phyloP scores from a whole-genome alignment of 2,329 filamentous ascomycete species.

The Incumbomyces lentus region DNA sequence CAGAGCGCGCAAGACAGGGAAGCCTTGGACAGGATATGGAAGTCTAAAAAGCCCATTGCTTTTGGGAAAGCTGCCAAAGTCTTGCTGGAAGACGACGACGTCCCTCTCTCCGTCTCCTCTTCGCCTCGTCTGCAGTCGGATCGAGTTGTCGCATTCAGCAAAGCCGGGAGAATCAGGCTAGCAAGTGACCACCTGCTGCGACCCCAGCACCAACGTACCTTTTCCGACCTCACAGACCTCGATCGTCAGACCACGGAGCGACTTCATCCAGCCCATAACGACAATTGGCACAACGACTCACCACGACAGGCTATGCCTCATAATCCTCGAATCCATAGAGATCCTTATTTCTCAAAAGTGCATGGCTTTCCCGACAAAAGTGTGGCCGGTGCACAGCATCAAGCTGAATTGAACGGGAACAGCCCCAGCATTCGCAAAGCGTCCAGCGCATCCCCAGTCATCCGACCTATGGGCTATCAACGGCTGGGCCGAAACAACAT shows the following conservation, averaged over 20 bases:
- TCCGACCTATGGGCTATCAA: not conserved
- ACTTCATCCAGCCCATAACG: not conserved
- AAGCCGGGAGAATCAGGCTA: constrained; percentile 5
- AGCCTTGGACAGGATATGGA: constrained; percentile 29
- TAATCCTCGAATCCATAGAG: constrained; percentile 2
- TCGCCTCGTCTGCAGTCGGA: not conserved
- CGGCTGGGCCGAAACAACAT: not conserved
- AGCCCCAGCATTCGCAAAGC: not conserved
- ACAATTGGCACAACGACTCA: constrained; percentile 5
- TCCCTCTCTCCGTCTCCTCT: not conserved
- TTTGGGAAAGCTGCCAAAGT: constrained; percentile 17
- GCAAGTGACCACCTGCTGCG: not conserved
- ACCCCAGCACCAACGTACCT: not conserved
- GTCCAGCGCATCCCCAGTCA: not conserved
- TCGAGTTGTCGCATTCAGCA: constrained; percentile 5
- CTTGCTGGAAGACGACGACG: not conserved
- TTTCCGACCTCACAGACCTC: constrained; percentile 2
- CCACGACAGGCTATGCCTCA: constrained; percentile 2
- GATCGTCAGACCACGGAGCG: not conserved
- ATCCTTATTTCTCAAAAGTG: not conserved
- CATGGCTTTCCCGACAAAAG: constrained; percentile 4
- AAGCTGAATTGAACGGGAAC: not conserved
- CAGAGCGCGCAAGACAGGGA: constrained; percentile 26
- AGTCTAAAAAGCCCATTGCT: constrained; percentile 28
- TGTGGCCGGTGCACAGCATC: not conserved